Percentiles rank a stretch among this genome's conserved stretches.
These are phyloP conservation scores for Sonneratia caseolaris DNA, from an alignment of 345 rosid species.

Conservation along the genomic window DNA sequence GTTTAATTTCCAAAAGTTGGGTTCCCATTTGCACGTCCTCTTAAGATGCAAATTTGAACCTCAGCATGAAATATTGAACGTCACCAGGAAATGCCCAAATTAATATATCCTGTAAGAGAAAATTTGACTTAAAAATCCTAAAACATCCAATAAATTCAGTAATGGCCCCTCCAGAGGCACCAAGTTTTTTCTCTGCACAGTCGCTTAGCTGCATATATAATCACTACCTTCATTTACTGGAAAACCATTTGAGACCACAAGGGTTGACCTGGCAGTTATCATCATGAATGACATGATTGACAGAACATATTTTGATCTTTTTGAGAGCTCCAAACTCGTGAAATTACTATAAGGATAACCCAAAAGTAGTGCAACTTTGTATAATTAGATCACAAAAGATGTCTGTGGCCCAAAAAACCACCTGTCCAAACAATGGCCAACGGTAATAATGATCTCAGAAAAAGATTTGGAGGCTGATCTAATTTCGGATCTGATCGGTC, in stretches of 20 bases:
- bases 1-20: slow-evolving; percentile 75
- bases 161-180: not conserved
- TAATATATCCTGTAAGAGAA: slow-evolving; percentile 12
- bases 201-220: not conserved
- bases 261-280: not conserved
- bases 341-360: no score
- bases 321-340: no score
- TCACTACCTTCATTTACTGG: not conserved
- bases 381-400: not conserved
- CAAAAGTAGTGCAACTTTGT: not conserved
- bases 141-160: not conserved
- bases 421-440: not conserved
- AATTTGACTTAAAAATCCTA: not conserved
- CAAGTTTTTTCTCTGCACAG: not conserved
- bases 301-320: no score
- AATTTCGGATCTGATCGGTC: not conserved
- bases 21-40: slow-evolving; percentile 34
- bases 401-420: no score
- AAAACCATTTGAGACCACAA: not conserved
- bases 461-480: not conserved
- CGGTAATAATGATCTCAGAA: not conserved
- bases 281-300: no score
- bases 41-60: slow-evolving; percentile 14
- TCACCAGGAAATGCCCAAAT: not conserved
- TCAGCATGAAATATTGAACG: slow-evolving; percentile 13